Evolutionary conservation across 257 asterid species (phyloP).

Genomic region (Nicotiana obtusifolia): DNA sequence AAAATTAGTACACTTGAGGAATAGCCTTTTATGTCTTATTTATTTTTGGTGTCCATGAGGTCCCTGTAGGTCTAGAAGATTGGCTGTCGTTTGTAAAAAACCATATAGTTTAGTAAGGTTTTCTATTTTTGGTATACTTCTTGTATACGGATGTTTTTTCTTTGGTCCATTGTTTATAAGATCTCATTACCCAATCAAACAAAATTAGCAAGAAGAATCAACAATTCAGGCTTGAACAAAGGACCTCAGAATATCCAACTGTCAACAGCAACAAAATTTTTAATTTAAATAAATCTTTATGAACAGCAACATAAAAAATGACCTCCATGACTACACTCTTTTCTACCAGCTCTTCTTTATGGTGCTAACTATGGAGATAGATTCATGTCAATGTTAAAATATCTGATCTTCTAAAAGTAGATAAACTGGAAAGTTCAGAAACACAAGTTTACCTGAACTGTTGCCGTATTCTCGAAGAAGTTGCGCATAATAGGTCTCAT

Average conservation of each 20-base stretch:
- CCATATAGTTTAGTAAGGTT: too few species aligned
- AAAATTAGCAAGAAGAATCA: not conserved
- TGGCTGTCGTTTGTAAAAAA: too few species aligned
- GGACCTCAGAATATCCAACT: not conserved
- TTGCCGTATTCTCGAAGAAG: constrained; percentile 87
- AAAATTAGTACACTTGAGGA: too few species aligned
- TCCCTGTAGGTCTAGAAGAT: too few species aligned
- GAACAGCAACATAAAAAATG: not conserved
- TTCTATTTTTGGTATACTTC: too few species aligned
- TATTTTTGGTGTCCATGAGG: too few species aligned
- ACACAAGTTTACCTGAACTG: constrained; percentile 65
- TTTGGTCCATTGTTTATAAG: too few species aligned
- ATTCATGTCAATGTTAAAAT: not conserved
- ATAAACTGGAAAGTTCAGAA: not conserved
- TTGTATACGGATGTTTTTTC: too few species aligned
- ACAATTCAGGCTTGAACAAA: not conserved
- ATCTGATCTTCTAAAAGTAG: not conserved
- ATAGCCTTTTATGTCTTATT: too few species aligned
- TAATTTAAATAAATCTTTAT: too few species aligned
- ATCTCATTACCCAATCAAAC: too few species aligned
- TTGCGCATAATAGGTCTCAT: constrained; percentile 75
- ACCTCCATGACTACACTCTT: not conserved
- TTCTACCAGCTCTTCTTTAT: not conserved
- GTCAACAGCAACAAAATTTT: not conserved
- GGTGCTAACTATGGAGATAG: not conserved